Conservation (phyloP, 495 filamentous ascomycete genomes). For the Hapsidospora chrysogenum region DNA sequence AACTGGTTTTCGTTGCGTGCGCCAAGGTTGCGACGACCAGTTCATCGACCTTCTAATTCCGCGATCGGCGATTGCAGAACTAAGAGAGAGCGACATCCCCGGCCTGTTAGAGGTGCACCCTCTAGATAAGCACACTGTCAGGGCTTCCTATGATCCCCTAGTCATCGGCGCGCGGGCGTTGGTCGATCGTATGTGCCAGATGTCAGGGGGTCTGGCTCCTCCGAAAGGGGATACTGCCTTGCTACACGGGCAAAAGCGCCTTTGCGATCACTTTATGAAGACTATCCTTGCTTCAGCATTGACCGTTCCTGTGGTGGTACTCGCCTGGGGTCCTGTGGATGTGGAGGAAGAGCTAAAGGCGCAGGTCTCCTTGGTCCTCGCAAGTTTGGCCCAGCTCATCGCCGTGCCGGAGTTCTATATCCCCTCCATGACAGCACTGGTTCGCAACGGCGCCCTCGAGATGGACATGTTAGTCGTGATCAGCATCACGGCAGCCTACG, state of each 20-base stretch:
- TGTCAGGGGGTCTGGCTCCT: slow-evolving; percentile 19
- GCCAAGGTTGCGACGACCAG: background rate
- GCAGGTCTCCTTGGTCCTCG: slow-evolving; percentile 30
- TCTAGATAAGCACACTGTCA: background rate
- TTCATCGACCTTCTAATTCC: background rate
- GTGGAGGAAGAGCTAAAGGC: slow-evolving; percentile 19
- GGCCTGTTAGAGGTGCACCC: background rate
- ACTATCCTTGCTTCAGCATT: slow-evolving; percentile 32
- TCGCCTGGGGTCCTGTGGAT: slow-evolving; percentile 37
- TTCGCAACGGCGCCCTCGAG: slow-evolving; percentile 39
- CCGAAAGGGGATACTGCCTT: slow-evolving; percentile 14
- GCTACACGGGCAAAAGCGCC: slow-evolving; percentile 28
- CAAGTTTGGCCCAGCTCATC: slow-evolving; percentile 38
- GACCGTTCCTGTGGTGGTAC: slow-evolving; percentile 44
- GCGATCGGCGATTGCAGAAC: background rate
- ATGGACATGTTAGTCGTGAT: slow-evolving; percentile 49
- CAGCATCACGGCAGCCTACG: slow-evolving; percentile 43
- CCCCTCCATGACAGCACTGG: slow-evolving; percentile 31
- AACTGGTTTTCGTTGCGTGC: background rate
- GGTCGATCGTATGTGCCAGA: slow-evolving; percentile 9
- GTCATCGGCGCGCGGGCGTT: background rate
- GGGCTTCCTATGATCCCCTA: background rate
- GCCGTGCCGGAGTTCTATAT: slow-evolving; percentile 40
- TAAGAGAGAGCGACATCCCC: background rate
- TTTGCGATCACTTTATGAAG: slow-evolving; percentile 26